A percentile compares a stretch with the other conserved stretches of the same genome.
Conservation (phyloP, 2,329 filamentous ascomycete genomes). For the Aspergillus ibericus region DNA sequence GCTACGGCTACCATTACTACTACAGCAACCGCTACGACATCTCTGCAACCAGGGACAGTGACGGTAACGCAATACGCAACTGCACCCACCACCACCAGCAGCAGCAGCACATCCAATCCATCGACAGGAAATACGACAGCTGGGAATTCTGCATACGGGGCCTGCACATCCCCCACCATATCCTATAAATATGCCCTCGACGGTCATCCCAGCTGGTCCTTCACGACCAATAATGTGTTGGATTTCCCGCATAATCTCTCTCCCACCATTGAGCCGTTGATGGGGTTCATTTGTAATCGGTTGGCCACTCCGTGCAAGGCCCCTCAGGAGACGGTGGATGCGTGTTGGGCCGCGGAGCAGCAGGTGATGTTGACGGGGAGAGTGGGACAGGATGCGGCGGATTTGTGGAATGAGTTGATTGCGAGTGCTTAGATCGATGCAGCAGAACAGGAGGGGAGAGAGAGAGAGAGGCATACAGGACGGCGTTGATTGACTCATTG, state of each 20-base stretch:
- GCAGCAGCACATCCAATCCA: too few species aligned
- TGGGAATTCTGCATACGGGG: not conserved
- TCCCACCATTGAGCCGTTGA: constrained; percentile 11
- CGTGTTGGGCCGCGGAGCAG: constrained; percentile 13
- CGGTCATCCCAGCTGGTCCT: constrained; percentile 4
- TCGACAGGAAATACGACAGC: not conserved
- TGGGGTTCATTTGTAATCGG: constrained; percentile 19
- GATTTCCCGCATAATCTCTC: constrained; percentile 16
- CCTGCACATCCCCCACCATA: constrained; percentile 11
- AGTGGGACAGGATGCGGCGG: constrained; percentile 16
- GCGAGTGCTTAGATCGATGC: constrained; percentile 10
- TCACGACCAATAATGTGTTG: constrained; percentile 15
- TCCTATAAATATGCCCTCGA: constrained; percentile 15
- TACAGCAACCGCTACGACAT: not conserved
- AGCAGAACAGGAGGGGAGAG: not conserved
- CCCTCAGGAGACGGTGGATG: constrained; percentile 16
- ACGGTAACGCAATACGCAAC: not conserved
- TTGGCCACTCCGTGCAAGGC: constrained; percentile 21
- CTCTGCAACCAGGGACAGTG: constrained; percentile 31
- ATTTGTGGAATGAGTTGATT: constrained; percentile 23
- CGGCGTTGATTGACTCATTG: too few species aligned
- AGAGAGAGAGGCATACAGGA: too few species aligned
- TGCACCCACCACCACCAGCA: too few species aligned
- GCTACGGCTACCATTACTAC: not conserved
- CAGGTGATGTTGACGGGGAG: constrained; percentile 8